Evolutionary conservation across 805 yeast species (phyloP).

Genomic region (Wickerhamiella parazyma): DNA sequence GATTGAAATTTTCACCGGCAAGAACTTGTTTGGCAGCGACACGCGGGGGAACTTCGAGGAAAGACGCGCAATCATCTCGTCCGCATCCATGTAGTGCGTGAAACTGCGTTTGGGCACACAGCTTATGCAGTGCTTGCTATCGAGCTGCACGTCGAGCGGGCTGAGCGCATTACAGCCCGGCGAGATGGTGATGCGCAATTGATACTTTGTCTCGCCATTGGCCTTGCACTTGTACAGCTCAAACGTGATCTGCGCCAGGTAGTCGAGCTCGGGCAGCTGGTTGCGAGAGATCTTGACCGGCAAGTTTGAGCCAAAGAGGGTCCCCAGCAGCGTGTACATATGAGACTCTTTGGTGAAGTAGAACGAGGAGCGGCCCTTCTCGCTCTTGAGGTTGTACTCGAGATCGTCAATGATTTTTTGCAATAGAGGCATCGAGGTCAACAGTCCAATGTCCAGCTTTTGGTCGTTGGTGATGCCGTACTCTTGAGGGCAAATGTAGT

Average conservation of each 20-base stretch:
- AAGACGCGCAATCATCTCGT: constrained; percentile 68
- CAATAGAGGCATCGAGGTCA: constrained; percentile 88
- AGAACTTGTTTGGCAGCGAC: constrained; percentile 66
- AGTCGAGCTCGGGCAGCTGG: constrained; percentile 92
- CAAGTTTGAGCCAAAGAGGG: constrained; percentile 78
- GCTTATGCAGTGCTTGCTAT: constrained; percentile 90
- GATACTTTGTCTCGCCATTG: constrained; percentile 67
- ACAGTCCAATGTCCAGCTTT: constrained; percentile 85
- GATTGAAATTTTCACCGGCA: constrained; percentile 20
- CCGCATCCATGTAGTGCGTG: constrained; percentile 88
- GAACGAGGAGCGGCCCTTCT: constrained; percentile 74
- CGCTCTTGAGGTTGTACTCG: constrained; percentile 60
- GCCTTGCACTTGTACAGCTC: constrained; percentile 72
- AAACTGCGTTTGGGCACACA: constrained; percentile 84
- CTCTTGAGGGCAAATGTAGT: constrained; percentile 96
- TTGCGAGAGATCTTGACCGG: constrained; percentile 94
- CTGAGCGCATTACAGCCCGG: constrained; percentile 98
- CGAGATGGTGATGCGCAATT: constrained; percentile 79
- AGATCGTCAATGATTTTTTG: constrained; percentile 74
- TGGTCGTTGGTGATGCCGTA: constrained; percentile 94
- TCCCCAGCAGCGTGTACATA: constrained; percentile 82
- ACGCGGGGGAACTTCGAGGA: constrained; percentile 76
- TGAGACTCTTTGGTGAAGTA: constrained; percentile 97
- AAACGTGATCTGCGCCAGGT: constrained; percentile 84
- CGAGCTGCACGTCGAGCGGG: constrained; percentile 92